Conservation (phyloP, 768 basidiomycete genomes). For the Mycena rosella region DNA sequence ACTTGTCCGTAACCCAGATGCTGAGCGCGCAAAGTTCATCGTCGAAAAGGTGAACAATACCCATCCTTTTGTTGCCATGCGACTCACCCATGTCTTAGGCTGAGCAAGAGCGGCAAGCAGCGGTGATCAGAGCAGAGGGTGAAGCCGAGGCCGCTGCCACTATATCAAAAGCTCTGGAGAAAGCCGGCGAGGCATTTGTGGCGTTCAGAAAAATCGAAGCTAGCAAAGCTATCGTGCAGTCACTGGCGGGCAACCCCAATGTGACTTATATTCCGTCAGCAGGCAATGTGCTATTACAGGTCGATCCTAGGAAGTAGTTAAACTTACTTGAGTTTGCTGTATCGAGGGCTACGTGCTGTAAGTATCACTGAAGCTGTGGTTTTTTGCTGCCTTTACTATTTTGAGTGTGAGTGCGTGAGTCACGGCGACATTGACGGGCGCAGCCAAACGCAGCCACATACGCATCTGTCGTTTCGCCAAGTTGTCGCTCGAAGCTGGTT, state of each 20-base stretch:
- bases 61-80: constrained; percentile 1
- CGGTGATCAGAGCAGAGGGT: constrained; percentile 97
- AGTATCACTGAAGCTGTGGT: too few species aligned
- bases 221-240: constrained; percentile 95
- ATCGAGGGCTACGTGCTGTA: too few species aligned
- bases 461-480: too few species aligned
- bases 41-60: constrained; percentile 86
- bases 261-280: constrained; percentile 91
- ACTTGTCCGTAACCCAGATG: constrained; percentile 68
- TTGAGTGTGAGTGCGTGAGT: too few species aligned
- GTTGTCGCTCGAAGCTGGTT: constrained; percentile 41
- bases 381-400: too few species aligned
- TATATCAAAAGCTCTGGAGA: constrained; percentile 90
- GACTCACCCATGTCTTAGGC: constrained; percentile 65
- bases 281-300: constrained; percentile 86
- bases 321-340: too few species aligned
- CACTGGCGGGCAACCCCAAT: constrained; percentile 82
- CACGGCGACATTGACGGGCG: too few species aligned
- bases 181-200: constrained; percentile 96
- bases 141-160: constrained; percentile 98
- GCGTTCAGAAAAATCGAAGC: constrained; percentile 97
- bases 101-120: constrained; percentile 98
- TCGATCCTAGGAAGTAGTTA: constrained; percentile 69
- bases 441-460: too few species aligned
- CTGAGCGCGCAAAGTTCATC: constrained; percentile 98